These are phyloP conservation scores for Candida manassasensis DNA, from an alignment of 805 yeast species.

Conservation along the genomic window DNA sequence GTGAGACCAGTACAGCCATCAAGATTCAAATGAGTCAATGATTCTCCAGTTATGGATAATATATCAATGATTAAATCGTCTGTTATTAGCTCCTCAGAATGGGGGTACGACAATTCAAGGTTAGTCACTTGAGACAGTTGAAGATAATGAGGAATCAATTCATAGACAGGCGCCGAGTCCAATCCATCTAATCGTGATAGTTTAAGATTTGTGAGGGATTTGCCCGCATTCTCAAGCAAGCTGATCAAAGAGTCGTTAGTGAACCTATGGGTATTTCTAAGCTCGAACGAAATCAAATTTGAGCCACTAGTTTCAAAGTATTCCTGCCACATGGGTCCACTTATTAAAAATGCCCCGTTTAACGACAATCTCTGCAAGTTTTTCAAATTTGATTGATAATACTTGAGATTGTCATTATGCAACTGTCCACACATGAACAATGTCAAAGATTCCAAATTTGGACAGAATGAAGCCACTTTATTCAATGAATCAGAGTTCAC, in stretches of 20 bases:
- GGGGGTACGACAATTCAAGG: constrained; percentile 67
- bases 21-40: constrained; percentile 52
- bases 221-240: constrained; percentile 55
- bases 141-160: constrained; percentile 61
- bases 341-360: constrained; percentile 87
- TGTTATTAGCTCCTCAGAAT: constrained; percentile 56
- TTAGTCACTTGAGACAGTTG: constrained; percentile 40
- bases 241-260: constrained; percentile 59
- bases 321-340: constrained; percentile 69
- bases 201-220: constrained; percentile 50
- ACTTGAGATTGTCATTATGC: constrained; percentile 67
- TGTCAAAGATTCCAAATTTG: constrained; percentile 59
- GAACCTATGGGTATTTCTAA: constrained; percentile 82
- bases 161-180: constrained; percentile 50
- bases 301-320: constrained; percentile 60
- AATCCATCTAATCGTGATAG: constrained; percentile 73
- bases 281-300: constrained; percentile 52
- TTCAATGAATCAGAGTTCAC: constrained; percentile 61
- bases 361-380: constrained; percentile 53
- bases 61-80: constrained; percentile 65
- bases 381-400: constrained; percentile 55
- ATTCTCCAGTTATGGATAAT: constrained; percentile 57
- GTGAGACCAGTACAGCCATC: constrained; percentile 75
- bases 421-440: constrained; percentile 92
- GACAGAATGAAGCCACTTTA: constrained; percentile 74